Percentiles rank a stretch among this genome's conserved stretches.
Evolutionary conservation across 1,284 basidiomycete genomes (phyloP).

Genomic region (Ganoderma leucocontextum): DNA sequence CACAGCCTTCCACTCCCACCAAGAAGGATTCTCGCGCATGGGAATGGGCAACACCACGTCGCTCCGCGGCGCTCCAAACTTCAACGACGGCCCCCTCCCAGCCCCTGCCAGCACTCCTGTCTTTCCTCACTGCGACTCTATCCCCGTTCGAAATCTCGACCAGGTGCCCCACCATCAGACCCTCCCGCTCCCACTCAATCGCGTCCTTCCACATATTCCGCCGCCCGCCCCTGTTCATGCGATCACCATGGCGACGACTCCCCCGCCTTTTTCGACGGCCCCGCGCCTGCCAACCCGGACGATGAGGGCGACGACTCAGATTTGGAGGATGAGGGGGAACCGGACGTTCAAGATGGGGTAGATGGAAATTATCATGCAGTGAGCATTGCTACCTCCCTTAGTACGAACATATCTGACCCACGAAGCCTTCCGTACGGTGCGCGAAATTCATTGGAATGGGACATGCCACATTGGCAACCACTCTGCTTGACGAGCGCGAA

Average conservation of each 20-base stretch:
- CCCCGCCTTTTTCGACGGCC: too few species aligned
- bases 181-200: too few species aligned
- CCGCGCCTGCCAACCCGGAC: not conserved
- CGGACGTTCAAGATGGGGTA: not conserved
- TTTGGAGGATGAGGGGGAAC: not conserved
- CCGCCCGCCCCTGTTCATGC: not conserved
- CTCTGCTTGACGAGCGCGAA: too few species aligned
- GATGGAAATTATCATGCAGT: too few species aligned
- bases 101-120: not conserved
- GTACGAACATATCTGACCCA: not conserved
- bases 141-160: not conserved
- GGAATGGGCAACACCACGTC: not conserved
- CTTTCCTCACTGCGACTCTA: not conserved
- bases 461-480: too few species aligned
- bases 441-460: too few species aligned
- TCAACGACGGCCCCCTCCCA: not conserved
- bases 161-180: too few species aligned
- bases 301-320: not conserved
- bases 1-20: not conserved
- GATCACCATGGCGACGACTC: not conserved
- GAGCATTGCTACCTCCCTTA: not conserved
- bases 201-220: too few species aligned
- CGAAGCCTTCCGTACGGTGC: too few species aligned
- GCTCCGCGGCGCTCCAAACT: not conserved
- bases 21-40: not conserved